These are phyloP conservation scores for Amborella trichopoda DNA, from an alignment of 164 flowering plant species.

Conservation along the genomic window DNA sequence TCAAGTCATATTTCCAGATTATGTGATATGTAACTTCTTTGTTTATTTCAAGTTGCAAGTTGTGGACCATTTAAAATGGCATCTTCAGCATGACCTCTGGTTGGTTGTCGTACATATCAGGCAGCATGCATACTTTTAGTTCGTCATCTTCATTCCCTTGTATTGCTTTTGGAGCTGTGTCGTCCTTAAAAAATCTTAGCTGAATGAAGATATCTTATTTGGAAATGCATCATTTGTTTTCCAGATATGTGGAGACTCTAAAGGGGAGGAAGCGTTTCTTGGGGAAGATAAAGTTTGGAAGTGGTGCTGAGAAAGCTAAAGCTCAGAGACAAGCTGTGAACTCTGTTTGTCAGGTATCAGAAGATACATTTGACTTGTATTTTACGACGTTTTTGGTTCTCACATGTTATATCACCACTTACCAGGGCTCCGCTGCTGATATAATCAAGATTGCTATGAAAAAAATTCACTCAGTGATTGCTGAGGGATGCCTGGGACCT, in stretches of 20 bases:
- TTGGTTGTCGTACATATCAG: too few species aligned
- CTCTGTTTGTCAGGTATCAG: constrained; percentile 86
- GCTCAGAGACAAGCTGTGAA: constrained; percentile 98
- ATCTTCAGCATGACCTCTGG: too few species aligned
- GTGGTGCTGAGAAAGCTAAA: constrained; percentile 74
- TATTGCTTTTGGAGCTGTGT: too few species aligned
- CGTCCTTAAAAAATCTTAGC: too few species aligned
- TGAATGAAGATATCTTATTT: too few species aligned
- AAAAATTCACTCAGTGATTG: constrained; percentile 49
- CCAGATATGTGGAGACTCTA: constrained; percentile 69
- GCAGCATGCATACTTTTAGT: too few species aligned
- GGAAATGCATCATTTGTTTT: too few species aligned
- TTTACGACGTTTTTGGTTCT: background rate
- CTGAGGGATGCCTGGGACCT: constrained; percentile 23
- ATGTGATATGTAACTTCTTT: too few species aligned
- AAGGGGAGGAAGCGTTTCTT: constrained; percentile 85
- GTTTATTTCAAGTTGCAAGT: too few species aligned
- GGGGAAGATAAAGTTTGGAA: constrained; percentile 74
- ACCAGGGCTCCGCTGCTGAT: constrained; percentile 96
- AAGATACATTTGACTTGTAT: background rate
- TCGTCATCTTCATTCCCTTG: too few species aligned
- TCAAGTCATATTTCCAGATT: too few species aligned
- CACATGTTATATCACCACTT: background rate
- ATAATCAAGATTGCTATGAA: constrained; percentile 96
- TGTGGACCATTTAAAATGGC: too few species aligned